phyloP scores from a whole-genome alignment of 257 asterid species.

The Nicotiana tomentosiformis region DNA sequence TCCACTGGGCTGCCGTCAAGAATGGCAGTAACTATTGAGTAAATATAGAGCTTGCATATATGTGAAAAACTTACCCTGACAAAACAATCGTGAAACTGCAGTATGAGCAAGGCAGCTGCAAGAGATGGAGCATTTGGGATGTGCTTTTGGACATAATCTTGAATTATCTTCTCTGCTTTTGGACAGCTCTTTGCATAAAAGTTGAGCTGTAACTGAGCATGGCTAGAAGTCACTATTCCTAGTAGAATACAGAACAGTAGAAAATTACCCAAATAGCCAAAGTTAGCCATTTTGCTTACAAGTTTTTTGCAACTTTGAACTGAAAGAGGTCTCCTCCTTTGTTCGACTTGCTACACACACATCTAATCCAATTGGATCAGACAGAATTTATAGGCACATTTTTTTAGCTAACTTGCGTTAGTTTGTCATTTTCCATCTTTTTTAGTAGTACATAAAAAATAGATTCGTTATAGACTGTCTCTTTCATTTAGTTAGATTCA shows the following conservation, averaged over 20 bases:
- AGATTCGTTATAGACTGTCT: not conserved
- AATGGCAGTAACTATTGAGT: not conserved
- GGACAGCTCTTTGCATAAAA: slow-evolving; percentile 52
- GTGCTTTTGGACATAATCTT: slow-evolving; percentile 37
- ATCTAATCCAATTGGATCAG: not conserved
- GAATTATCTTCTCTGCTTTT: slow-evolving; percentile 49
- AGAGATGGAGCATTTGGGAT: slow-evolving; percentile 56
- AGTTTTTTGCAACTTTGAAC: not conserved
- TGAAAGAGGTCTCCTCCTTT: not conserved
- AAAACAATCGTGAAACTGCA: slow-evolving; percentile 37
- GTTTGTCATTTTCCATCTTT: not conserved
- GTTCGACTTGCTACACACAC: not conserved
- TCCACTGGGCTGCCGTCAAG: too few species aligned
- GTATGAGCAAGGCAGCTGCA: slow-evolving; percentile 39
- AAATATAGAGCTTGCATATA: too few species aligned
- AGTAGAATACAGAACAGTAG: slow-evolving; percentile 7
- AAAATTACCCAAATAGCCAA: slow-evolving; percentile 1
- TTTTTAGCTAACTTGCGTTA: not conserved
- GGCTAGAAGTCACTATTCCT: slow-evolving; percentile 12
- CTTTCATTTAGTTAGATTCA: not conserved
- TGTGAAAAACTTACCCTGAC: slow-evolving; percentile 15
- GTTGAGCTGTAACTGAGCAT: slow-evolving; percentile 37
- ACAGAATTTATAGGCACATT: not conserved
- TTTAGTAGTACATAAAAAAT: not conserved
- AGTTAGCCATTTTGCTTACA: slow-evolving; percentile 17